Base-by-base conservation (phyloP, 192 early-diverging fungal species). In the Entrophospora sp. region DNA sequence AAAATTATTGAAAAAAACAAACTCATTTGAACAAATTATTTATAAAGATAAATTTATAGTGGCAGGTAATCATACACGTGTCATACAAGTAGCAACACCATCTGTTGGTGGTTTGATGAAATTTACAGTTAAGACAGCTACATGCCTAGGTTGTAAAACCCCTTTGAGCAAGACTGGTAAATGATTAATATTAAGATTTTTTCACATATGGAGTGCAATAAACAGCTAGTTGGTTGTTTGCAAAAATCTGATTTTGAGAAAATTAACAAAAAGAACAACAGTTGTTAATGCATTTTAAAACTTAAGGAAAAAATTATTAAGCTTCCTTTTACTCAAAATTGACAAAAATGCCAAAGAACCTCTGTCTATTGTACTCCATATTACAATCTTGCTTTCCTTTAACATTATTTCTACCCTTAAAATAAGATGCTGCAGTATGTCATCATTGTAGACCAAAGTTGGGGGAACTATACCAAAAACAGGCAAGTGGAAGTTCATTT, bases 81-180 rank as follows among this genome's bases (percentile, higher is more conserved):
- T 87, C 9, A 89, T 97, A 43, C 85, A 87, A 48, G 86, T 97
- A 10, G 81, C 92, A 16, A 94, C 96, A 4, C 95, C 91, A 4
- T 89, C 86, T 0, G 82, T 85, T 9, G 96, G 95, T 32, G 95
- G 89, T 6, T 73, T 97, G 67, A 92, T 95, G 87, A 93, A 88
- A 67, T 99, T 99, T 80, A 89, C 92, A 7, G 86, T 94, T 27
- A 95, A 89, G 70, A 89, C 82, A 1, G 84, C 85, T n/a, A 94
- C 92, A 0, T 99, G 96, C 61, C 68, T 99, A 24, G 91, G 91
- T 25, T 99, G 96, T 81, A 92, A 91, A 74, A 78, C 87, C 9
- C 90, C 92, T 22, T 77, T 98, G 31, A 80, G 78, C 57, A 82
- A 83, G 27, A 77, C 74, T 7, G 75, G 81, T 84, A 71, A 24